These are phyloP conservation scores for Craspedostauros australis DNA, from an alignment of 108 stramenopile species.

Conservation along the genomic window DNA sequence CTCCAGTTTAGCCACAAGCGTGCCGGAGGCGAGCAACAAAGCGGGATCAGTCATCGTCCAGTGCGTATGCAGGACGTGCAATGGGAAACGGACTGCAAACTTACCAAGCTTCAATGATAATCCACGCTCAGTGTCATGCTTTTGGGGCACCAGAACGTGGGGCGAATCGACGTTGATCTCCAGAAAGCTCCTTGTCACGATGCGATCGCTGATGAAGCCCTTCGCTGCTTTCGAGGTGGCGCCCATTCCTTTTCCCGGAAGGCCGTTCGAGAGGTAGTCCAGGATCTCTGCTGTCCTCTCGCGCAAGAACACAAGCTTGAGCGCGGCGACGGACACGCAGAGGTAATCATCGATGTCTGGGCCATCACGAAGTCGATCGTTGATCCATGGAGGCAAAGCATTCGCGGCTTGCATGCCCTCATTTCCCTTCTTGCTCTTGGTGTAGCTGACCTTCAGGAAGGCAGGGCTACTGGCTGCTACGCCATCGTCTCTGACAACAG, in stretches of 20 bases:
- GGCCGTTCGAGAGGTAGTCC: constrained; percentile 67
- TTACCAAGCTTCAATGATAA: constrained; percentile 28
- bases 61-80: too few relatives aligned
- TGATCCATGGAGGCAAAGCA: constrained; percentile 21
- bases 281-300: constrained; percentile 58
- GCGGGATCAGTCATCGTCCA: not conserved
- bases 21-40: too few relatives aligned
- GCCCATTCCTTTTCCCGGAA: constrained; percentile 77
- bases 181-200: constrained; percentile 49
- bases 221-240: constrained; percentile 60
- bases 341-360: constrained; percentile 56
- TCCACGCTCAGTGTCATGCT: constrained; percentile 14
- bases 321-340: constrained; percentile 25
- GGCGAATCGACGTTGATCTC: constrained; percentile 44
- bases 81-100: constrained; percentile 1
- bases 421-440: too few relatives aligned
- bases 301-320: constrained; percentile 43
- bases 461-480: too few relatives aligned
- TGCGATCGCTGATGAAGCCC: constrained; percentile 55
- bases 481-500: too few relatives aligned
- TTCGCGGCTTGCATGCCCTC: too few relatives aligned
- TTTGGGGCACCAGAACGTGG: constrained; percentile 38
- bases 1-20: too few relatives aligned
- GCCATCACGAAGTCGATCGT: constrained; percentile 10
- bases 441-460: too few relatives aligned